Base-by-base conservation (phyloP, 495 filamentous ascomycete species). In the Xylaria grammica region DNA sequence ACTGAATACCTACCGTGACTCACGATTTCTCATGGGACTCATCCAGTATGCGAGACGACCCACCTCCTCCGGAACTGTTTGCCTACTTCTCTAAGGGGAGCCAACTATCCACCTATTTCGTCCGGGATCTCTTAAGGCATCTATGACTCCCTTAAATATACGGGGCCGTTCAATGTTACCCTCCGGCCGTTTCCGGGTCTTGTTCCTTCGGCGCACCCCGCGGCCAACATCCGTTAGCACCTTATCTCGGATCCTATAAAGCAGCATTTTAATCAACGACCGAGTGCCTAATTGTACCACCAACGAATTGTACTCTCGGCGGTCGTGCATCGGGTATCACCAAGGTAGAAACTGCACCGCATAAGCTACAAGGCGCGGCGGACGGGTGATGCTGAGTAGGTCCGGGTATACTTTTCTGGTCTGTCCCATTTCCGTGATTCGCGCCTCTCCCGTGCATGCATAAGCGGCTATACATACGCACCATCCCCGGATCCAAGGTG, bases 1-100 rank as follows among this genome's bases (percentile, higher is more conserved):
- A 40, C 36, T 1, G 13, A 30, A 32, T 57, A 44, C 24, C 19
- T 58, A 59, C 9, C 1, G 56, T 59, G 56, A 59, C 56, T 59
- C 56, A 59, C 42, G 27, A 42, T 24, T 24, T 11, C 38, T 46
- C 38, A 58, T 46, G 29, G 3, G 42, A 57, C 54, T 15, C 36
- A n/a, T 17, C 19, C 38, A 48, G 26, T 27, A 48, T 59, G 55
- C 55, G 19, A 13, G 56, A 17, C 36, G 56, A 40, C 56, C 40
- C 56, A 26, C 56, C 13, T 44, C 40, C 34, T 26, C 54, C 38
- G 54, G 30, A 15, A 7, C 29, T 40, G 38, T 19, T 58, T 42
- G 40, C 40, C 40, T 42, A 42, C 13, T 17, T 15, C 13, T 11
- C 5, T 36, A 36, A 36, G 11, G 11, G 11, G 5, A 11, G 32